phyloP scores from a whole-genome alignment of 2,329 filamentous ascomycete genomes.

The Aspergillus oerlinghausenensis region DNA sequence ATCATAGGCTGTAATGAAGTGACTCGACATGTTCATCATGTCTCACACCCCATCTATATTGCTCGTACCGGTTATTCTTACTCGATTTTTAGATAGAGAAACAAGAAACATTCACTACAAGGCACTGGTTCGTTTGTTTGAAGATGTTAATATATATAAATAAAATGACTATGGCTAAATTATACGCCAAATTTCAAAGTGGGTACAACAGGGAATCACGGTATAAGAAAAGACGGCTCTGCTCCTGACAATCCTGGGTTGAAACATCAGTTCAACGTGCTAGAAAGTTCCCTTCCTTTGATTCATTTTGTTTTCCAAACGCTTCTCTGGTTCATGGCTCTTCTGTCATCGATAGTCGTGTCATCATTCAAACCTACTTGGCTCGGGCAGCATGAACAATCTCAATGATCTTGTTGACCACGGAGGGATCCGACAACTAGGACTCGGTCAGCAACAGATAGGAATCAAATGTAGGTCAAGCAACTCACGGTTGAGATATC shows the following conservation, averaged over 20 bases:
- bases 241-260: background rate
- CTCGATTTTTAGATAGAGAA: background rate
- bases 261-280: background rate
- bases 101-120: background rate
- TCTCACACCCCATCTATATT: background rate
- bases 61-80: background rate
- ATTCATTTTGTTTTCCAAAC: background rate
- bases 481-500: slow-evolving; percentile 80
- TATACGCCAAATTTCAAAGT: slow-evolving; percentile 8
- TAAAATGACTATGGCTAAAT: slow-evolving; percentile 7
- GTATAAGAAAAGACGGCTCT: slow-evolving; percentile 3
- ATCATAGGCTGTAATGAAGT: background rate
- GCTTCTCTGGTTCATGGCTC: slow-evolving; percentile 1
- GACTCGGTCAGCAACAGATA: background rate
- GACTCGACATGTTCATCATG: background rate
- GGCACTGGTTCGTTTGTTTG: background rate
- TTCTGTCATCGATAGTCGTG: slow-evolving; percentile 2
- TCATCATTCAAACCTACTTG: slow-evolving; percentile 26
- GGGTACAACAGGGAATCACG: slow-evolving; percentile 17
- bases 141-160: slow-evolving; percentile 1
- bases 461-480: slow-evolving; percentile 3
- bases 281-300: background rate
- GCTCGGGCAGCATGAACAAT: slow-evolving; percentile 59
- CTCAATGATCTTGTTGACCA: slow-evolving; percentile 85
- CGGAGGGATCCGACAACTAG: slow-evolving; percentile 79